Evolutionary conservation across 345 rosid species (phyloP).

Genomic region (Xanthoceras sorbifolium): DNA sequence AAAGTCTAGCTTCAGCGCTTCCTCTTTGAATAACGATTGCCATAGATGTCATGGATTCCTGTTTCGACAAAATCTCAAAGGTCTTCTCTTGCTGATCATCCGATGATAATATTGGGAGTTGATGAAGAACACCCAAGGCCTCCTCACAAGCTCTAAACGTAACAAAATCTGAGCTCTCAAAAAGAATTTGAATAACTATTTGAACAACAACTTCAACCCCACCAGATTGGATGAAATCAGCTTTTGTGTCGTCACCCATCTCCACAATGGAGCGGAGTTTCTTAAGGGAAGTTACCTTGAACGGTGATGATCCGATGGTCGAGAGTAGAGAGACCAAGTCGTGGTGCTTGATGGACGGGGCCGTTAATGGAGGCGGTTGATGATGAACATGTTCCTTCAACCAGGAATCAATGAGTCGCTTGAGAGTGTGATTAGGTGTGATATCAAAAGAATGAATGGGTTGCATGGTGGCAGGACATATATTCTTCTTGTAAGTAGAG

Average conservation of each 20-base stretch:
- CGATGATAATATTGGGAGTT: slow-evolving; percentile 17
- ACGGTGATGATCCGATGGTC: slow-evolving; percentile 33
- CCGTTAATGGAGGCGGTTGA: not conserved
- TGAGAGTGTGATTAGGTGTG: slow-evolving; percentile 42
- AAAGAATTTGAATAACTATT: slow-evolving; percentile 24
- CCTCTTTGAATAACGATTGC: slow-evolving; percentile 37
- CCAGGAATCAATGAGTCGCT: slow-evolving; percentile 37
- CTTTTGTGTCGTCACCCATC: slow-evolving; percentile 16
- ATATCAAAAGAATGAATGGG: slow-evolving; percentile 17
- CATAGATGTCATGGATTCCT: slow-evolving; percentile 28
- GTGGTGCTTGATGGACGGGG: slow-evolving; percentile 15
- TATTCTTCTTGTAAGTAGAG: slow-evolving; percentile 40
- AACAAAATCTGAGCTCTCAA: slow-evolving; percentile 26
- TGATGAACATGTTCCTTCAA: not conserved
- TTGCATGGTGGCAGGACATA: slow-evolving; percentile 52
- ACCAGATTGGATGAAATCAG: slow-evolving; percentile 22
- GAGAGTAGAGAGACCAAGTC: slow-evolving; percentile 28
- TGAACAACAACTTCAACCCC: slow-evolving; percentile 28
- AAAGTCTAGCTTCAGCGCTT: slow-evolving; percentile 36
- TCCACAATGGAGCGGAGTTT: slow-evolving; percentile 25
- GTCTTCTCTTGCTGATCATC: slow-evolving; percentile 3
- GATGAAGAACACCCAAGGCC: slow-evolving; percentile 33
- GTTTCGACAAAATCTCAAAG: slow-evolving; percentile 19
- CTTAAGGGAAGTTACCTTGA: slow-evolving; percentile 35
- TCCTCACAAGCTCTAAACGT: slow-evolving; percentile 36